These are phyloP conservation scores for Forsythia viridissima DNA, from an alignment of 257 asterid species.

Conservation along the genomic window DNA sequence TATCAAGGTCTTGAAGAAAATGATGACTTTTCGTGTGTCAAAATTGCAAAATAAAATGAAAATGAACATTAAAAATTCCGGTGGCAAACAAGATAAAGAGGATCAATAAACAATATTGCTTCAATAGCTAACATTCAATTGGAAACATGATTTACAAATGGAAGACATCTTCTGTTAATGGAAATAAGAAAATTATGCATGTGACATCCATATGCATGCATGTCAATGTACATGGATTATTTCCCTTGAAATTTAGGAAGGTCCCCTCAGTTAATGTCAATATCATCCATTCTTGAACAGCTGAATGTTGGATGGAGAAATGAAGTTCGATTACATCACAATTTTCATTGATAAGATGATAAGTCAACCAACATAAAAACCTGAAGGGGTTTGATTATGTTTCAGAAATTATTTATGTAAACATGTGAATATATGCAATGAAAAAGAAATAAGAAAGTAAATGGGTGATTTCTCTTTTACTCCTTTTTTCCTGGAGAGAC, in stretches of 20 bases:
- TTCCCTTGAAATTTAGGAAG: neutral
- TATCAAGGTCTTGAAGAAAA: neutral
- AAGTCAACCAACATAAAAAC: neutral
- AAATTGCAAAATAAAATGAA: neutral
- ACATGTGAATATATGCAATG: neutral
- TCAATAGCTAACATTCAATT: neutral
- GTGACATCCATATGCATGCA: constrained; percentile 1
- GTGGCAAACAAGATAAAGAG: neutral
- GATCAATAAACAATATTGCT: neutral
- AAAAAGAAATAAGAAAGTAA: neutral
- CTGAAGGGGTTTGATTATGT: neutral
- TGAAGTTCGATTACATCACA: neutral
- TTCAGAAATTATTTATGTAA: neutral
- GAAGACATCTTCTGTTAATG: neutral
- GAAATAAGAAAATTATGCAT: neutral
- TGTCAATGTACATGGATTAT: neutral
- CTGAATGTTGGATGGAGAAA: neutral
- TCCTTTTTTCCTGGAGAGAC: neutral
- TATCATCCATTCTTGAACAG: neutral
- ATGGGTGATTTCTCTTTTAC: neutral
- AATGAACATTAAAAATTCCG: neutral
- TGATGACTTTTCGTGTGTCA: neutral
- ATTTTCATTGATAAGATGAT: neutral
- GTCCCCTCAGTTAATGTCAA: neutral
- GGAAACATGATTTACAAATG: neutral